phyloP scores from a whole-genome alignment of 805 yeast species.

The Yamadazyma takamatsuzukensis region DNA sequence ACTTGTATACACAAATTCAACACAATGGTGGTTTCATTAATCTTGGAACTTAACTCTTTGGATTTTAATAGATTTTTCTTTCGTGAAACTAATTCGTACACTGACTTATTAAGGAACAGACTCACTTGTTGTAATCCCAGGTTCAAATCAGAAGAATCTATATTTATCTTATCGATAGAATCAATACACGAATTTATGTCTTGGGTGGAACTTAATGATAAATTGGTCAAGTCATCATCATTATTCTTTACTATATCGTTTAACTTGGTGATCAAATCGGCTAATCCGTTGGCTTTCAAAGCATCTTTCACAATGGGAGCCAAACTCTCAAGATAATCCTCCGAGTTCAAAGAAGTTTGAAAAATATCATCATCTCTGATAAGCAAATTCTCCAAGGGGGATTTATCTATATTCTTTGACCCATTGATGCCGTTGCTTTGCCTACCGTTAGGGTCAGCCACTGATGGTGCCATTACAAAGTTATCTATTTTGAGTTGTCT shows the following conservation, averaged over 20 bases:
- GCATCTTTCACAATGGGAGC: slow-evolving; percentile 72
- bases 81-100: slow-evolving; percentile 57
- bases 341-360: slow-evolving; percentile 49
- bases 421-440: not conserved
- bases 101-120: slow-evolving; percentile 57
- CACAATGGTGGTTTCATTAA: slow-evolving; percentile 67
- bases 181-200: slow-evolving; percentile 58
- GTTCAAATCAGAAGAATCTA: slow-evolving; percentile 53
- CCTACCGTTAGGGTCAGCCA: slow-evolving; percentile 1
- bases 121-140: slow-evolving; percentile 56
- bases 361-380: slow-evolving; percentile 40
- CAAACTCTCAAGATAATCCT: slow-evolving; percentile 74
- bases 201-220: slow-evolving; percentile 58
- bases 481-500: too few relatives aligned
- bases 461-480: slow-evolving; percentile 12
- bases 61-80: slow-evolving; percentile 58
- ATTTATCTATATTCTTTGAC: slow-evolving; percentile 15
- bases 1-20: slow-evolving; percentile 75
- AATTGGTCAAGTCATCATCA: slow-evolving; percentile 58
- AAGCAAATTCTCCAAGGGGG: slow-evolving; percentile 35
- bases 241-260: slow-evolving; percentile 55
- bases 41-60: slow-evolving; percentile 62
- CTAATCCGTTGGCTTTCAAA: slow-evolving; percentile 49
- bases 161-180: slow-evolving; percentile 59
- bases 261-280: slow-evolving; percentile 52